Evolutionary conservation across 2,329 filamentous ascomycete genomes (phyloP), one percentile per base, ranked within the genome.

Genomic region (Thermomyces lanuginosus): DNA sequence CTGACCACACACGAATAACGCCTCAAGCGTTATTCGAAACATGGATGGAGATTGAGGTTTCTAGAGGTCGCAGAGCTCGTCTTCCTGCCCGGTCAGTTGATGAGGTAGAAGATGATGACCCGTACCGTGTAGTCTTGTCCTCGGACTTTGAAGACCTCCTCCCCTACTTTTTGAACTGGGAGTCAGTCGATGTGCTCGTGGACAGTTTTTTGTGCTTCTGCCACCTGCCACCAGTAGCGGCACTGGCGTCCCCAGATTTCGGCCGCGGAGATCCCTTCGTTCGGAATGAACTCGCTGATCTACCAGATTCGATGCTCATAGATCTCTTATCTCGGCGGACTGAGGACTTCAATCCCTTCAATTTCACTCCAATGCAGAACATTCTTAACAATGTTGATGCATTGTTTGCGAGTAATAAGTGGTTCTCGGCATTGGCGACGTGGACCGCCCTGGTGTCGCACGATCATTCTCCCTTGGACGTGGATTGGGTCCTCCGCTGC

Each of bases 101-200:
- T 45, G 72, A 82, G 14, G 64, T 69, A 2, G 68, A 66, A 9
- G 76, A 81, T 36, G 76, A 84, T 32, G 86, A 93, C 42, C 78
- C 82, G 0, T 92, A 78, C 38, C 68, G 83, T 18, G 69, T 89
- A 3, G 67, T 92, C 23, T 68, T 93, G 43, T 83, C 74, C 39
- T 68, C 72, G 0, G 89, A 95, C 45, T 59, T 93, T 11, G 56
- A 70, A 34, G 61, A 67, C 1, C 61, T 77, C 15, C 44, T 92
- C 38, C 61, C 31, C 29, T 44, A 29, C 5, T 46, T 50, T 17
- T 39, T 36, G 25, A 38, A 36, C 4, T 25, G 35, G 5, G 32
- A 33, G 2, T 43, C 67, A 1, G 50, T 46, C 5, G 41, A 49
- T 6, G 46, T 63, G 15, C 49, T 91, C 0, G 28, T 89, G 11